Evolutionary conservation across 805 yeast genomes (phyloP).

Genomic region (Kregervanrija fluxuum): DNA sequence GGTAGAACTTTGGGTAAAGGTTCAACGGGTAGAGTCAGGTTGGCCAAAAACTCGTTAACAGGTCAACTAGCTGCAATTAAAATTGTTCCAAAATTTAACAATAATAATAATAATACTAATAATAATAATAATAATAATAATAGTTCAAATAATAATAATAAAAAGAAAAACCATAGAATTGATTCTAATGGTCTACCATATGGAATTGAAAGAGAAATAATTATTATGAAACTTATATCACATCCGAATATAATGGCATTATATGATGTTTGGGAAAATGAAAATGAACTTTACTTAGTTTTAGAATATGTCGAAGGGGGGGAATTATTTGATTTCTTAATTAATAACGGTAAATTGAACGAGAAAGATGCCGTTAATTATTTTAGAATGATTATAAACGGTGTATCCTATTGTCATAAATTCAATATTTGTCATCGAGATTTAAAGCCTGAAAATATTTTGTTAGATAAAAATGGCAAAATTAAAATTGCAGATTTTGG

Average conservation of each 20-base stretch:
- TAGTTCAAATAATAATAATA: constrained; percentile 10
- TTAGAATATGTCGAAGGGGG: constrained; percentile 87
- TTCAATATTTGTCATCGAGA: constrained; percentile 79
- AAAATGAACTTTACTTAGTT: constrained; percentile 75
- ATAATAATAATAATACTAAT: constrained; percentile 5
- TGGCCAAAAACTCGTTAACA: constrained; percentile 61
- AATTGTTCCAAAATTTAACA: constrained; percentile 60
- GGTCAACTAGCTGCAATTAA: constrained; percentile 81
- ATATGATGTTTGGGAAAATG: constrained; percentile 97
- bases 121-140: background rate
- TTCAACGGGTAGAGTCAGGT: constrained; percentile 71
- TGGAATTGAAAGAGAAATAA: constrained; percentile 95
- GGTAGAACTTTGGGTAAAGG: constrained; percentile 79
- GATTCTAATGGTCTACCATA: constrained; percentile 63
- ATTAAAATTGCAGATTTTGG: constrained; percentile 84
- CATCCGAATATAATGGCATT: constrained; percentile 91
- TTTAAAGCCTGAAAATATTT: constrained; percentile 71
- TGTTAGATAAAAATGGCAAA: constrained; percentile 56
- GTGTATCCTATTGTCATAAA: constrained; percentile 76
- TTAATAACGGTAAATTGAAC: constrained; percentile 60
- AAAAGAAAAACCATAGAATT: constrained; percentile 15
- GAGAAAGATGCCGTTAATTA: constrained; percentile 72
- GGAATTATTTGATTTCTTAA: constrained; percentile 69
- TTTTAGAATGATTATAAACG: constrained; percentile 70
- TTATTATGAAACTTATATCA: constrained; percentile 90